Base-by-base conservation (phyloP, 441 rosid genomes). In the Flueggea neowawraea region DNA sequence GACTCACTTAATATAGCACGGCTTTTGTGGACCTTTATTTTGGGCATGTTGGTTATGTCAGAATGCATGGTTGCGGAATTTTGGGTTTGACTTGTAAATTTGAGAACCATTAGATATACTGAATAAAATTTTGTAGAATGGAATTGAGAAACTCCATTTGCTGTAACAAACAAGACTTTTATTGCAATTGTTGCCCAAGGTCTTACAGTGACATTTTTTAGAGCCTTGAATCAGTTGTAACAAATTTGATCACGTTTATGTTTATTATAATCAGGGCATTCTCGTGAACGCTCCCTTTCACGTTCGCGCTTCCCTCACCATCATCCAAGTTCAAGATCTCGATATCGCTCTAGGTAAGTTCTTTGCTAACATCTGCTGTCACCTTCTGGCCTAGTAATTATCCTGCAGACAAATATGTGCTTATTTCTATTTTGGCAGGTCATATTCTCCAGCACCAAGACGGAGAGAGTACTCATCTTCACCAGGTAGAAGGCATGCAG, bases 341-440 rank as follows among this genome's bases (percentile, higher is more conserved):
- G 96, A 64, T 85, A 83, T 58, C 93, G 86, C 54, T 91, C 99
- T n/a, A 91, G 97, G 99, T 94, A 75, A 68, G 60, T 22, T 22
- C 28, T 22, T 22, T 22, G 28, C 28, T 22, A 22, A 22, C 28
- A 22, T 22, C 55, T n/a, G 9, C 44, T 68, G 64, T 7, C 6
- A 11, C 43, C n/a, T n/a, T 16, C 41, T 36, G 1, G 41, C 41
- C 9, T 8, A 36, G 9, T 36, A 36, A 39, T 58, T 60, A 33
- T 53, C 17, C 36, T 16, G 7, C 41, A 8, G 9, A 36, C 0
- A 36, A 5, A 36, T 5, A 5, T 36, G 41, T 36, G 41, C 41
- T 36, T 36, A 36, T 11, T 16, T 47, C 28, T 22, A 72, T 11
- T 54, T 60, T 62, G 6, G 49, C 78, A 93, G 98, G 87, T 90